Evolutionary conservation across 2,329 filamentous ascomycete species (phyloP).

Genomic region (Aspergillus calidoustus): DNA sequence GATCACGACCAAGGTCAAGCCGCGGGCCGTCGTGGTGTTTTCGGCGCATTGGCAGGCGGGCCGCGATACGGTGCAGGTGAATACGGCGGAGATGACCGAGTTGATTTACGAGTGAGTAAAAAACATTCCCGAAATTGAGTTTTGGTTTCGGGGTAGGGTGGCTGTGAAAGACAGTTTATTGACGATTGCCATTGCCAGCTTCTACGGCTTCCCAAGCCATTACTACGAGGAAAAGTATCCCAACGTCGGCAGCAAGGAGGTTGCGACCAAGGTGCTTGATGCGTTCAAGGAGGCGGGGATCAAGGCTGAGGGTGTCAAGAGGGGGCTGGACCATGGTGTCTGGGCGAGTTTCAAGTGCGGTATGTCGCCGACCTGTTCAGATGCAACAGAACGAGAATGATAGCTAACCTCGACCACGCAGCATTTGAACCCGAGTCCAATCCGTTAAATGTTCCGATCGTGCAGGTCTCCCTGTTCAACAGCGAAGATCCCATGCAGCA

Average conservation of each 20-base stretch:
- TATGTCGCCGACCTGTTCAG: constrained; percentile 55
- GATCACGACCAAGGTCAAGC: constrained; percentile 71
- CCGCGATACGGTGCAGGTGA: constrained; percentile 64
- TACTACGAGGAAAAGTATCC: constrained; percentile 72
- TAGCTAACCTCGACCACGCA: constrained; percentile 24
- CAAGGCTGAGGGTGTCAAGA: constrained; percentile 60
- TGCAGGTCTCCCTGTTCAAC: constrained; percentile 73
- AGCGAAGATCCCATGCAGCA: constrained; percentile 68
- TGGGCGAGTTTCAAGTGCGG: constrained; percentile 69
- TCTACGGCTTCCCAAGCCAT: constrained; percentile 72
- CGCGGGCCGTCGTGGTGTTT: constrained; percentile 74
- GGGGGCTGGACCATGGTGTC: constrained; percentile 76
- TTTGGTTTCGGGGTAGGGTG: too few relatives aligned
- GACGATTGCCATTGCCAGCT: constrained; percentile 45
- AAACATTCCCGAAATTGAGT: too few relatives aligned
- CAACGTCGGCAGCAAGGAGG: constrained; percentile 62
- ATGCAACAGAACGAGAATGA: constrained; percentile 44
- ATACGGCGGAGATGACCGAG: constrained; percentile 66
- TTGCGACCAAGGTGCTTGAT: constrained; percentile 64
- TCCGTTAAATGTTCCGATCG: constrained; percentile 68
- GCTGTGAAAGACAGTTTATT: neutral
- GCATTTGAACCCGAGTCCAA: constrained; percentile 67
- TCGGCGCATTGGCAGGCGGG: constrained; percentile 76
- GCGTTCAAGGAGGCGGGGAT: constrained; percentile 63
- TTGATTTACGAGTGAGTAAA: constrained; percentile 68